Evolutionary conservation across 768 basidiomycete species (phyloP).

Genomic region (Psilocybe cubensis): DNA sequence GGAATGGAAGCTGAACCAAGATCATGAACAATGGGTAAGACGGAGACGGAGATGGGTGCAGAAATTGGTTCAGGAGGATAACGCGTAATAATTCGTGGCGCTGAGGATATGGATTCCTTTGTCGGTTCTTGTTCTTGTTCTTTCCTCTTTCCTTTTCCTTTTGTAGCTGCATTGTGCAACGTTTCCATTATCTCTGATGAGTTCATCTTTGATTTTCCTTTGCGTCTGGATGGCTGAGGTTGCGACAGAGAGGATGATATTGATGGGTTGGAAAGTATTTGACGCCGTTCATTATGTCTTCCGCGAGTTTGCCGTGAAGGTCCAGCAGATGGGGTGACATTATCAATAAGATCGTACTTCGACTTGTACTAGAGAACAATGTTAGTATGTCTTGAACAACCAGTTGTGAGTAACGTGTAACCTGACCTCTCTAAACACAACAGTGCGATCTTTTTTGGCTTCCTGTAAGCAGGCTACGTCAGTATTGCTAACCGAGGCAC

Average conservation of each 20-base stretch:
- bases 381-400: neutral
- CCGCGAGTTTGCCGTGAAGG: slow-evolving; percentile 65
- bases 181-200: slow-evolving; percentile 34
- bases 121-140: slow-evolving; percentile 3
- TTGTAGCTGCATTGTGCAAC: slow-evolving; percentile 24
- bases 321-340: slow-evolving; percentile 42
- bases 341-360: slow-evolving; percentile 62
- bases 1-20: too few relatives aligned
- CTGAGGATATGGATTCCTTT: neutral
- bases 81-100: neutral
- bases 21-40: too few relatives aligned
- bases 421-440: slow-evolving; percentile 79
- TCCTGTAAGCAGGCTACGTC: slow-evolving; percentile 40
- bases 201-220: slow-evolving; percentile 24
- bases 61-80: neutral
- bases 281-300: slow-evolving; percentile 57
- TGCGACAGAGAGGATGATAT: slow-evolving; percentile 28
- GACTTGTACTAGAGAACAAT: slow-evolving; percentile 54
- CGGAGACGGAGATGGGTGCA: too few relatives aligned
- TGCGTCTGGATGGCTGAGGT: slow-evolving; percentile 22
- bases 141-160: slow-evolving; percentile 30
- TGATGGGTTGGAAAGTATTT: slow-evolving; percentile 37
- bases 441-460: slow-evolving; percentile 73
- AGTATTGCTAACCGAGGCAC: slow-evolving; percentile 5
- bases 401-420: slow-evolving; percentile 24